Evolutionary conservation across 495 filamentous ascomycete species (phyloP).

Genomic region (Aspergillus ellipticus): DNA sequence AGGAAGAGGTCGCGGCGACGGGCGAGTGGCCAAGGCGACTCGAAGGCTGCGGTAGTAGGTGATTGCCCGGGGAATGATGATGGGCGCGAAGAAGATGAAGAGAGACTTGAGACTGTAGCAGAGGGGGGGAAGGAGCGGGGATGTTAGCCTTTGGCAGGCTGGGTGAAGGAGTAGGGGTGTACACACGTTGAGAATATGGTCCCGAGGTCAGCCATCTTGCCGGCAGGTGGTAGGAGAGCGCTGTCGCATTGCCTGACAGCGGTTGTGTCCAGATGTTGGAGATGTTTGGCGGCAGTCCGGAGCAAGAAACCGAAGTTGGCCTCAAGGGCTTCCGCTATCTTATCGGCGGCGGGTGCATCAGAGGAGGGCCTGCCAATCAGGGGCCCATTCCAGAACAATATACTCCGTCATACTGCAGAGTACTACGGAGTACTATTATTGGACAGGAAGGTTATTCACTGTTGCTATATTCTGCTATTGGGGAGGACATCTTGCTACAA

Average conservation of each 20-base stretch:
- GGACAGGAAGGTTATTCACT: no score
- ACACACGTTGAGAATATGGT: conserved; percentile 40
- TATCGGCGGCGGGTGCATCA: neutral
- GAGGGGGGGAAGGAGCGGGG: neutral
- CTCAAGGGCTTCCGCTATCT: neutral
- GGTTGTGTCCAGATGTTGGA: neutral
- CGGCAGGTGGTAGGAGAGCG: neutral
- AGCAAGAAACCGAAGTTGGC: neutral
- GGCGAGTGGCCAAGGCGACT: conserved; percentile 52
- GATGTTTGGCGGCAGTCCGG: neutral
- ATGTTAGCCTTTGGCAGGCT: neutral
- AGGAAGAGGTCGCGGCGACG: conserved; percentile 50
- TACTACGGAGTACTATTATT: neutral
- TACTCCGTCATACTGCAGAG: neutral
- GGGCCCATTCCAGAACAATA: neutral
- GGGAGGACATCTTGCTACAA: neutral
- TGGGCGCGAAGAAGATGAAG: conserved; percentile 80
- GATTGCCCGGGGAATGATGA: conserved; percentile 71
- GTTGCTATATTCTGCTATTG: neutral
- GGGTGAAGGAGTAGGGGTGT: neutral
- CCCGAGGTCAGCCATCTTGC: conserved; percentile 29
- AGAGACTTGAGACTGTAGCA: conserved; percentile 66
- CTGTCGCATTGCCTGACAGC: conserved; percentile 7
- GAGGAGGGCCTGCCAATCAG: neutral
- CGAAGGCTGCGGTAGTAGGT: conserved; percentile 64